Percentiles rank a stretch among this genome's conserved stretches.
phyloP scores from a whole-genome alignment of 2,329 filamentous ascomycete genomes.

The Monilinia vaccinii-corymbosi region DNA sequence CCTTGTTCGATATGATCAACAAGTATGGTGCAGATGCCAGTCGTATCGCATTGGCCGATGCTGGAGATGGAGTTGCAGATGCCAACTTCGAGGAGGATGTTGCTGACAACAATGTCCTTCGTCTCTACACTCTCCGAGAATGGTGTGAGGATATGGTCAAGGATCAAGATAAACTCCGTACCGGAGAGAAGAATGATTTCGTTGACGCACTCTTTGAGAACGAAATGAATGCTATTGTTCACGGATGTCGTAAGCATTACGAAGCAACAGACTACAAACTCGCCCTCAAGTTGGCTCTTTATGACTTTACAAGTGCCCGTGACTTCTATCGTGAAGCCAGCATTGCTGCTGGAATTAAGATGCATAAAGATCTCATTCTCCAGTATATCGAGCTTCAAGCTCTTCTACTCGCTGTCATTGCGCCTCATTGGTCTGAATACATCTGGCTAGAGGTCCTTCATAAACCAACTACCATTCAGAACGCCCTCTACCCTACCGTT shows the following conservation, averaged over 20 bases:
- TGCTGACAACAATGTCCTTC: conserved; percentile 82
- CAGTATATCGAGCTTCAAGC: conserved; percentile 83
- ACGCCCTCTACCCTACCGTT: conserved; percentile 64
- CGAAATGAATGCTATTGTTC: conserved; percentile 78
- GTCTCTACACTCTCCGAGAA: conserved; percentile 71
- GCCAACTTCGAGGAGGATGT: conserved; percentile 96
- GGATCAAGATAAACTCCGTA: conserved; percentile 62
- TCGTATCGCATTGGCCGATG: conserved; percentile 85
- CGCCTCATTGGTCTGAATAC: conserved; percentile 91
- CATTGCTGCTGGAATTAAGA: conserved; percentile 66
- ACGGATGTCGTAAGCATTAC: conserved; percentile 72
- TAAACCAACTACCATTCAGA: conserved; percentile 68
- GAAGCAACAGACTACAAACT: conserved; percentile 72
- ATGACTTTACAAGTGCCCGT: conserved; percentile 81
- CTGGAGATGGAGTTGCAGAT: conserved; percentile 87
- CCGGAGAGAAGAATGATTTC: conserved; percentile 66
- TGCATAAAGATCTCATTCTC: conserved; percentile 73
- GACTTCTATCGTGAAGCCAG: conserved; percentile 86
- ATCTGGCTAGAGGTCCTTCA: conserved; percentile 88
- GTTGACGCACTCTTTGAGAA: conserved; percentile 89
- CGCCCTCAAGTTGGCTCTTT: conserved; percentile 78
- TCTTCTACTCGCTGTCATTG: conserved; percentile 71
- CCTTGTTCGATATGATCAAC: conserved; percentile 70
- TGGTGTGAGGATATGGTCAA: conserved; percentile 84
- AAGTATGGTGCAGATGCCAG: conserved; percentile 95